These are phyloP conservation scores for Mycena amicta DNA, from an alignment of 768 basidiomycete species.

Conservation along the genomic window DNA sequence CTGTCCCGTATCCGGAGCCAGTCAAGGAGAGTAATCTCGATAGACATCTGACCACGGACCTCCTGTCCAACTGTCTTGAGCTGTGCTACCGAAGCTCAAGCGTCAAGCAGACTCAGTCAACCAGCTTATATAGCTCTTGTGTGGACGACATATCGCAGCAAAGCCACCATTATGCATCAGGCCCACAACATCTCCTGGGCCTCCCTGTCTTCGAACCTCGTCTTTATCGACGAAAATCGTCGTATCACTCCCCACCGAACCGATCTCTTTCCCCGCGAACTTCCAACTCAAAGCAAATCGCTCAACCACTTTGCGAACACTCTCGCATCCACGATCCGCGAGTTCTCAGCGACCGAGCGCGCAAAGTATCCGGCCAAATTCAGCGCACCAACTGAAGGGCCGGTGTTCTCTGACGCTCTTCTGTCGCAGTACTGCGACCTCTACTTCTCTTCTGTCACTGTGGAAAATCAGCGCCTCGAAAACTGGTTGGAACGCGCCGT, in stretches of 20 bases:
- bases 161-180: no score
- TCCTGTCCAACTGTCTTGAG: no score
- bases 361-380: neutral
- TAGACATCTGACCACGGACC: no score
- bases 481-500: neutral
- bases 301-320: neutral
- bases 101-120: no score
- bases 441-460: neutral
- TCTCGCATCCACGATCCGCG: neutral
- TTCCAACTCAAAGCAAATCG: neutral
- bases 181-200: neutral
- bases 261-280: neutral
- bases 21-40: no score
- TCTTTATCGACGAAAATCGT: neutral
- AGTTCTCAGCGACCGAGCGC: neutral
- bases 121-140: no score
- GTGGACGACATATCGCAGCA: no score
- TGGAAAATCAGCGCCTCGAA: neutral
- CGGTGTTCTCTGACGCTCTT: neutral
- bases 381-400: neutral
- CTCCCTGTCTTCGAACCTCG: neutral
- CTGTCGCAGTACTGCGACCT: neutral
- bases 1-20: constrained; percentile 9
- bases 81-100: no score
- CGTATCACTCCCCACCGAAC: neutral